Evolutionary conservation across 2,329 filamentous ascomycete species (phyloP), one percentile per base, ranked within the genome.

Genomic region (Fusarium tuaranense): DNA sequence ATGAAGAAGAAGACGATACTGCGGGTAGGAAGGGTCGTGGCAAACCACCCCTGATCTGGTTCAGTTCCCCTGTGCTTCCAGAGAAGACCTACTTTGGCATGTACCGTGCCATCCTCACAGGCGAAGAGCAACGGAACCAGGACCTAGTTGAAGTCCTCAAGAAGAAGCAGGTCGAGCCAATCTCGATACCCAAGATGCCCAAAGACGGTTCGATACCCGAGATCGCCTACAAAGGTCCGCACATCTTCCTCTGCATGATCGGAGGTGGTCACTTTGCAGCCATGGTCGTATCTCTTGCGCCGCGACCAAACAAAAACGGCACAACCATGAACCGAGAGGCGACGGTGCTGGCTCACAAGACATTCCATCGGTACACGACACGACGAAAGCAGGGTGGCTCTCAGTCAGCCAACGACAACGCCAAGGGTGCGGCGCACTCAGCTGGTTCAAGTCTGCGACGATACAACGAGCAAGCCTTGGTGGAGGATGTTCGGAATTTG

Each of bases 191-290:
- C 36, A 89, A 89, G 70, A 85, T 88, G 2, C 84, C 87, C 41
- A 91, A 90, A 67, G 91, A 92, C 58, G 90, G 91, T 3, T 85
- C 86, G 18, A 82, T 90, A 7, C 86, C 88, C 3, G 84, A 87
- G 2, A 83, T 88, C 12, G 86, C 86, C 5, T 90, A 92, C 80
- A 90, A 91, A 27, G 92, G 92, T 9, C 94, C 95, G 3, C 95
- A 98, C 81, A 91, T 98, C 60, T 98, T 99, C 81, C 89, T 99
- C 58, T 98, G 95, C 83, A 99, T 99, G 97, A 97, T 99, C 61
- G 97, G 97, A 27, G 97, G 97, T 69, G 97, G 97, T 0, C 97
- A 99, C 82, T 99, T 99, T 80, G 97, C 97, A 1, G 97, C 94
- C 61, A 98, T 98, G 95, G 88, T 98, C 13, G 94, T 99, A 13